phyloP scores from a whole-genome alignment of 2,329 filamentous ascomycete species.

The Didymella pomorum region DNA sequence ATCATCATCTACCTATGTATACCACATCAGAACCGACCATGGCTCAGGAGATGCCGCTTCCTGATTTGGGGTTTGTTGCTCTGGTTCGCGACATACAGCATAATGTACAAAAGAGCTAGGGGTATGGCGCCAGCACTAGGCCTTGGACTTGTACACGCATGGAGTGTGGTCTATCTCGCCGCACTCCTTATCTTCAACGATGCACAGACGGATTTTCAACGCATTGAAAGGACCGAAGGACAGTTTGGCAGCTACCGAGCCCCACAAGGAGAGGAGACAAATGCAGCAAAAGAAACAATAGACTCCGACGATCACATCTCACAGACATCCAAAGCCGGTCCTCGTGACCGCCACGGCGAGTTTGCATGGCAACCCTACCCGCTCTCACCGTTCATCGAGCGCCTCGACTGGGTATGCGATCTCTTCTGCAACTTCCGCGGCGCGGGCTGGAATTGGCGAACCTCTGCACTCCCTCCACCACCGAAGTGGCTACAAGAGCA shows the following conservation, averaged over 20 bases:
- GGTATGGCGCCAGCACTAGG: slow-evolving; percentile 62
- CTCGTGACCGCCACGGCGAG: slow-evolving; percentile 42
- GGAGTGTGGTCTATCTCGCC: slow-evolving; percentile 62
- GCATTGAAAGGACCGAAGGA: slow-evolving; percentile 59
- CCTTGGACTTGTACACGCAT: slow-evolving; percentile 62
- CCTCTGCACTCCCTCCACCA: slow-evolving; percentile 56
- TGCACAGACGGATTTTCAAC: slow-evolving; percentile 62
- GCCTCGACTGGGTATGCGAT: slow-evolving; percentile 66
- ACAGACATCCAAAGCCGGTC: slow-evolving; percentile 28
- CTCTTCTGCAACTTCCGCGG: slow-evolving; percentile 67
- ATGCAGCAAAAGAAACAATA: background rate
- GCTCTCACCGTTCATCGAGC: slow-evolving; percentile 55
- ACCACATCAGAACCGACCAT: slow-evolving; percentile 54
- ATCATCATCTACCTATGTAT: slow-evolving; percentile 61
- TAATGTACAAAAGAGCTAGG: slow-evolving; percentile 57
- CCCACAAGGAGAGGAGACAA: slow-evolving; percentile 4
- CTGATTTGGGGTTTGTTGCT: slow-evolving; percentile 56
- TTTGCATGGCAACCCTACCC: slow-evolving; percentile 66
- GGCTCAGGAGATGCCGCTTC: slow-evolving; percentile 54
- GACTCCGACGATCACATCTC: slow-evolving; percentile 3
- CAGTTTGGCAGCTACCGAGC: slow-evolving; percentile 24
- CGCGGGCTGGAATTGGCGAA: slow-evolving; percentile 67
- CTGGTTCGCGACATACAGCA: slow-evolving; percentile 54
- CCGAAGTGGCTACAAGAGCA: slow-evolving; percentile 52
- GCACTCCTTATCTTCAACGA: slow-evolving; percentile 65